Evolutionary conservation across 805 yeast species (phyloP), one percentile per base, ranked within the genome.

Genomic region (Monosporozyma aquatica): DNA sequence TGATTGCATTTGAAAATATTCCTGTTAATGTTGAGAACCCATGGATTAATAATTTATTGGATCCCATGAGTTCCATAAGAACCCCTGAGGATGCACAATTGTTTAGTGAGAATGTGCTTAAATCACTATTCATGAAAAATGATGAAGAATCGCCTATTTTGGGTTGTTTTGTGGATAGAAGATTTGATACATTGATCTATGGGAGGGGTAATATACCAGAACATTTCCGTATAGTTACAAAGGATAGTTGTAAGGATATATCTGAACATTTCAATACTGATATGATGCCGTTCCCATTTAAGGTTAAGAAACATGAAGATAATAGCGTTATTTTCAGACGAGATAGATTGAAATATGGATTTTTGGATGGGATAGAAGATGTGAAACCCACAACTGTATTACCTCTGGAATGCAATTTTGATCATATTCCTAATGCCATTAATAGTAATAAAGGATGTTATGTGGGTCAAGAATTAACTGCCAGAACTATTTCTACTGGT

Each of bases 361-460:
- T 74, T 1, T 70, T 82, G 0, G 89, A 84, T 53, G 70, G 77
- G 0, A 48, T 66, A 1, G 64, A 58, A 1, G 80, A 72, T 30
- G 60, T 79, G 17, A 58, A 56, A 3, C 69, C 75, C 8, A 68
- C 68, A 13, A 71, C 73, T 55, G 53, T 77, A 50, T 64, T 92
- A 3, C 98, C 99, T 1, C 72, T 92, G 52, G 97, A 92, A 51
- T 70, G 76, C 45, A 85, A 86, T 58, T 65, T 89, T 50, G 98
- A 92, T 61, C 54, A 49, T 37, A 77, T 73, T 52, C 75, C 77
- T 64, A 81, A 84, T 49, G 95, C 66, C n/a, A 61, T 92, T 11
- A 86, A 90, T 42, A 76, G 81, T 40, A 81, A 87, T 49, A 92
- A 92, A 61, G 99, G 99, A 2, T 92, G 99, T 59, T 92, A 92